Conservation (phyloP, 306 rosid species). For the Cucurbita ficifolia region DNA sequence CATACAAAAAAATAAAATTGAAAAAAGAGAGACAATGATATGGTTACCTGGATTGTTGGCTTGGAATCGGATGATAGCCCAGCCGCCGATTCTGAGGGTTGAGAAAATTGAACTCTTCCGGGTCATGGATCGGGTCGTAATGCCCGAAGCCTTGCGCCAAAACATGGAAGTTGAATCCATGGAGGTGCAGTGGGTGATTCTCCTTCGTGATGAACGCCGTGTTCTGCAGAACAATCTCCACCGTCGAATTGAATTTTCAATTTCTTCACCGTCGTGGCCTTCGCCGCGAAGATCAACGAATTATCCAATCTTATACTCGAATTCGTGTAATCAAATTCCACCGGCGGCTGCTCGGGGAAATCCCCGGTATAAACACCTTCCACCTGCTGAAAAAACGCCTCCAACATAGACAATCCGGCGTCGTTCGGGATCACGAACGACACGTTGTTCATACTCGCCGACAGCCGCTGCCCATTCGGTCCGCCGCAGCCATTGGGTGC, state of each 20-base stretch:
- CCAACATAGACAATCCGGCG: conserved; percentile 20
- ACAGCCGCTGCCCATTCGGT: background rate
- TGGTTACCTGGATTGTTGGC: conserved; percentile 39
- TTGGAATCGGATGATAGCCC: conserved; percentile 36
- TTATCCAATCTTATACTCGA: background rate
- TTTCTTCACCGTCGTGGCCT: conserved; percentile 40
- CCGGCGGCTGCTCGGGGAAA: conserved; percentile 31
- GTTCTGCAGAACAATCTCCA: conserved; percentile 44
- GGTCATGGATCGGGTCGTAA: conserved; percentile 18
- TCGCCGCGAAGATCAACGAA: conserved; percentile 18
- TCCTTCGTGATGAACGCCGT: conserved; percentile 16
- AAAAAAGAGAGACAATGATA: no score
- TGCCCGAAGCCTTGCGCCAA: conserved; percentile 60
- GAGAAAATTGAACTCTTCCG: conserved; percentile 23
- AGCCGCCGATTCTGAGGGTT: conserved; percentile 54
- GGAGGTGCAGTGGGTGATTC: conserved; percentile 53
- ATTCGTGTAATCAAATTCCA: conserved; percentile 25
- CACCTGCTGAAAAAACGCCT: conserved; percentile 18
- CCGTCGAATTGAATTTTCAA: conserved; percentile 40
- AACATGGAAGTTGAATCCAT: conserved; percentile 45
- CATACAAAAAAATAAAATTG: no score
- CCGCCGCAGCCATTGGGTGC: conserved; percentile 18
- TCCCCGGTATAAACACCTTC: conserved; percentile 30
- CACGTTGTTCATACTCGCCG: conserved; percentile 63
- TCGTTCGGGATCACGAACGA: conserved; percentile 35